A percentile compares a stretch with the other conserved stretches of the same genome.
Evolutionary conservation across 176 grass and related monocot genomes (phyloP).

Genomic region (Pharus latifolius): DNA sequence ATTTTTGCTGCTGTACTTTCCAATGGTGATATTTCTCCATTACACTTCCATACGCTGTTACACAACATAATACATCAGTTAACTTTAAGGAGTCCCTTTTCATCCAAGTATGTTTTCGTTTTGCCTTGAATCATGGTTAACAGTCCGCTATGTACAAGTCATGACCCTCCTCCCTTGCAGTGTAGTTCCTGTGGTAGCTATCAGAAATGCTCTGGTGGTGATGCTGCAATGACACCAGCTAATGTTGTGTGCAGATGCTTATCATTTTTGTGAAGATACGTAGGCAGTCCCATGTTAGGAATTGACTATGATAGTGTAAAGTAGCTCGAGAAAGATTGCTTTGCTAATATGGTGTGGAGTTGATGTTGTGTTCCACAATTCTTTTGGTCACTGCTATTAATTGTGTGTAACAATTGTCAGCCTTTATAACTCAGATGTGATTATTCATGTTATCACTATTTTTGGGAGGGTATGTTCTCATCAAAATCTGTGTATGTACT

Average conservation of each 20-base stretch:
- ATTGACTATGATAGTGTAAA: conserved; percentile 20
- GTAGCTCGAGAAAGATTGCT: conserved; percentile 15
- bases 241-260: neutral
- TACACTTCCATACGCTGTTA: conserved; percentile 26
- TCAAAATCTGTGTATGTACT: neutral
- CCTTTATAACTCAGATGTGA: neutral
- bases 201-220: neutral
- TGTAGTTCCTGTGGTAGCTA: neutral
- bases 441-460: neutral
- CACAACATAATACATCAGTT: conserved; percentile 21
- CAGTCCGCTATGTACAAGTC: neutral
- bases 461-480: neutral
- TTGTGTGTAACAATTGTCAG: conserved; percentile 8
- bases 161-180: neutral
- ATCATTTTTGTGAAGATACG: neutral
- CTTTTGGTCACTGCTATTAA: neutral
- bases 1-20: conserved; percentile 15
- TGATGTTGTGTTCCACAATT: conserved; percentile 1
- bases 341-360: neutral
- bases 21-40: conserved; percentile 8
- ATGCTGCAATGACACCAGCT: neutral
- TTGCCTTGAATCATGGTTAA: neutral
- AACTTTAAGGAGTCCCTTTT: conserved; percentile 7
- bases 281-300: neutral
- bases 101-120: neutral